These are phyloP conservation scores for Sarocladium strictum DNA, from an alignment of 2,329 filamentous ascomycete genomes.

Conservation along the genomic window DNA sequence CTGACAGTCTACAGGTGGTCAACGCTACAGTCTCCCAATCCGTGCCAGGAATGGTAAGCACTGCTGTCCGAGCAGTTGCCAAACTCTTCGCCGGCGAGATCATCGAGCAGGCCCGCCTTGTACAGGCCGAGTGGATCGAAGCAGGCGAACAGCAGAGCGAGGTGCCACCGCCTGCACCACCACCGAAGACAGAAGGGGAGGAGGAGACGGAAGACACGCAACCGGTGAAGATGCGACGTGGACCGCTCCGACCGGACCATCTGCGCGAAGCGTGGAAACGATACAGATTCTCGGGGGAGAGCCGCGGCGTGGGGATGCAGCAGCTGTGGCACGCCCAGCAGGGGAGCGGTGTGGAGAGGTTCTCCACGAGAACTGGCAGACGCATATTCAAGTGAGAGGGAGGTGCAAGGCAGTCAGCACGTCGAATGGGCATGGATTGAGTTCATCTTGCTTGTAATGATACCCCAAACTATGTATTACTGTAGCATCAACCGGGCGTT, in stretches of 20 bases:
- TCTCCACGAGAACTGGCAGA: constrained; percentile 46
- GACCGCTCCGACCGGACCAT: constrained; percentile 67
- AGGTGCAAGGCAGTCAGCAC: too few relatives aligned
- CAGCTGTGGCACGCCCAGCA: constrained; percentile 57
- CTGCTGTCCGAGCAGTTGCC: constrained; percentile 68
- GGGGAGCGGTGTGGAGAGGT: constrained; percentile 53
- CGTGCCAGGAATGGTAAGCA: constrained; percentile 65
- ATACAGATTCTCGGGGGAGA: constrained; percentile 58
- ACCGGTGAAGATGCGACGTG: constrained; percentile 17
- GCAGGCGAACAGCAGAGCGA: constrained; percentile 54
- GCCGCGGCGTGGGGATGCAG: constrained; percentile 55
- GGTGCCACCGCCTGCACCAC: constrained; percentile 30
- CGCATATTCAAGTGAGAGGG: constrained; percentile 47
- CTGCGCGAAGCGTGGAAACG: constrained; percentile 66
- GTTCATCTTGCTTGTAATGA: too few relatives aligned
- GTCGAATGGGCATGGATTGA: too few relatives aligned
- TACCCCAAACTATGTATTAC: too few relatives aligned
- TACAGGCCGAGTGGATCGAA: constrained; percentile 66
- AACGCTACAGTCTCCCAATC: constrained; percentile 78
- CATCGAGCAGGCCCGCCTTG: constrained; percentile 63
- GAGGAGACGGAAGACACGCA: constrained; percentile 10
- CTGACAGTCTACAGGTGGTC: constrained; percentile 47
- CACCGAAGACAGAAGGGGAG: constrained; percentile 16
- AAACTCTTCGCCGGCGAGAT: constrained; percentile 75
- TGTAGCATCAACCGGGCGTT: too few relatives aligned